Evolutionary conservation across 352 stramenopile genomes (phyloP).

Genomic region (Globisporangium megalacanthum): DNA sequence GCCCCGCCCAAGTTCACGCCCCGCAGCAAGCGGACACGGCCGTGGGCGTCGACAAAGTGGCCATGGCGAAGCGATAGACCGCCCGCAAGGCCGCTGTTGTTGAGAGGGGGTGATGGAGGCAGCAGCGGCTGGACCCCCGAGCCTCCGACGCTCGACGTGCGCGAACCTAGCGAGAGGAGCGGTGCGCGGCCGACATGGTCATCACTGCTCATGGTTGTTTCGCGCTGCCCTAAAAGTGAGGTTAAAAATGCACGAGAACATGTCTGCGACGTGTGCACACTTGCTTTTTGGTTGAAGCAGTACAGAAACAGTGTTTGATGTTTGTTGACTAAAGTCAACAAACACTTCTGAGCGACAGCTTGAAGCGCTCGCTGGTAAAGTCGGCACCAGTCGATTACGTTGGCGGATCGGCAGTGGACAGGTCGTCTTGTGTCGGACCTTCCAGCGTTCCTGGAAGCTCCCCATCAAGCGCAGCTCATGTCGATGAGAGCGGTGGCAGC

Average conservation of each 20-base stretch:
- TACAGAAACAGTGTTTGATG: too few relatives aligned
- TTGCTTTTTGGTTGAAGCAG: background rate
- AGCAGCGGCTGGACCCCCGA: background rate
- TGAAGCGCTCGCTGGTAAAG: too few relatives aligned
- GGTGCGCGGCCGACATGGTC: constrained; percentile 2
- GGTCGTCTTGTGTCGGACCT: too few relatives aligned
- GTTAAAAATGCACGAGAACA: background rate
- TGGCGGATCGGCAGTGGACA: too few relatives aligned
- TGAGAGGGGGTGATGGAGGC: background rate
- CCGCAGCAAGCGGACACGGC: constrained; percentile 65
- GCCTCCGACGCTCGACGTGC: constrained; percentile 1
- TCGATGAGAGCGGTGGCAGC: too few relatives aligned
- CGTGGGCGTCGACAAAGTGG: constrained; percentile 81
- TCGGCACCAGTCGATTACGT: too few relatives aligned
- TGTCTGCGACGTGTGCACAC: constrained; percentile 1
- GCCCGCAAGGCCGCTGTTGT: constrained; percentile 10
- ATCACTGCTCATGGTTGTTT: too few relatives aligned
- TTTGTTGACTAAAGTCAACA: too few relatives aligned
- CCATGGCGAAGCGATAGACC: constrained; percentile 46
- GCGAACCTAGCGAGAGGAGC: constrained; percentile 11
- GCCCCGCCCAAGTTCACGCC: constrained; percentile 87
- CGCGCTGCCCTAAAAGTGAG: too few relatives aligned
- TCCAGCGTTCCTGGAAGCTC: too few relatives aligned
- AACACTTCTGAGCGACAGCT: too few relatives aligned
- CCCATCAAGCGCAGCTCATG: too few relatives aligned